Conservation (phyloP, 129 eudicot genomes). For the Daucus carota region DH1_v3.0 NC_030387.2:36970501-36971000, state of each 20-base stretch:
- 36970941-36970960: slow-evolving; percentile 89
- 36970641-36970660: background rate
- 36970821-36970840: slow-evolving; percentile 75
- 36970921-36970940: slow-evolving; percentile 72
- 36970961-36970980: slow-evolving; percentile 48
- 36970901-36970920: slow-evolving; percentile 83
- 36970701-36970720: slow-evolving; percentile 54
- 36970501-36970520: too few relatives aligned
- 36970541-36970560: background rate
- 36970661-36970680: background rate
- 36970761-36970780: slow-evolving; percentile 20
- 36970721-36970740: slow-evolving; percentile 35
- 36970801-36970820: slow-evolving; percentile 54
- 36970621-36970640: background rate
- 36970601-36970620: background rate
- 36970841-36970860: slow-evolving; percentile 91
- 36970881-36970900: slow-evolving; percentile 72
- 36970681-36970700: background rate
- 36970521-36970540: background rate
- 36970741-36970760: slow-evolving; percentile 21
- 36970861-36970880: slow-evolving; percentile 76
- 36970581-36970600: background rate
- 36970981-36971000: slow-evolving; percentile 69
- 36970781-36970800: slow-evolving; percentile 36
- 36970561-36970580: background rate